Evolutionary conservation across 176 grass and related monocot genomes (phyloP).

Genomic region (Avena eriantha): DNA sequence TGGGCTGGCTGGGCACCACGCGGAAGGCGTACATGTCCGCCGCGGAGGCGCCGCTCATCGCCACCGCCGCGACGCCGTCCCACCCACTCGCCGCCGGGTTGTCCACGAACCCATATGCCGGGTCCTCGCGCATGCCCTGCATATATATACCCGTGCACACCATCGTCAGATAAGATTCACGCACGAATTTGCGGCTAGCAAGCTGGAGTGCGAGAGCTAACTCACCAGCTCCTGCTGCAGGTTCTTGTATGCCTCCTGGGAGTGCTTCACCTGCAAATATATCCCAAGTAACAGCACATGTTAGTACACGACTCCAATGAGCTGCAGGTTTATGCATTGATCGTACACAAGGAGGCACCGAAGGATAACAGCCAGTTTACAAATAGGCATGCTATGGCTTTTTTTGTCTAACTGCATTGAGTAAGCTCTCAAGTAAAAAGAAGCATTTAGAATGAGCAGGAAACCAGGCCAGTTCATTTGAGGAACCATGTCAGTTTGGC

Average conservation of each 20-base stretch:
- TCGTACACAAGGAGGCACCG: not conserved
- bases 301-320: not conserved
- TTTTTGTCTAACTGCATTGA: not conserved
- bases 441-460: not conserved
- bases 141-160: not conserved
- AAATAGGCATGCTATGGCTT: not conserved
- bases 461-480: not conserved
- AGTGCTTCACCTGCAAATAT: conserved; percentile 76
- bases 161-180: not conserved
- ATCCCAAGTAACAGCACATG: not conserved
- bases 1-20: conserved; percentile 87
- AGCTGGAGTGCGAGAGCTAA: not conserved
- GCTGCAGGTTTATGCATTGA: not conserved
- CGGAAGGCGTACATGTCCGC: conserved; percentile 84
- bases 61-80: conserved; percentile 45
- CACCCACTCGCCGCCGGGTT: conserved; percentile 52
- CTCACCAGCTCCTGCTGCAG: conserved; percentile 73
- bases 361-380: not conserved
- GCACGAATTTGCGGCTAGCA: not conserved
- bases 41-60: conserved; percentile 27
- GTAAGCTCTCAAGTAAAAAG: not conserved
- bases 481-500: not conserved
- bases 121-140: conserved; percentile 82
- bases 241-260: conserved; percentile 76
- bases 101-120: conserved; percentile 76